Base-by-base conservation (phyloP, 2,329 filamentous ascomycete species). In the Verticillium nubilum region DNA sequence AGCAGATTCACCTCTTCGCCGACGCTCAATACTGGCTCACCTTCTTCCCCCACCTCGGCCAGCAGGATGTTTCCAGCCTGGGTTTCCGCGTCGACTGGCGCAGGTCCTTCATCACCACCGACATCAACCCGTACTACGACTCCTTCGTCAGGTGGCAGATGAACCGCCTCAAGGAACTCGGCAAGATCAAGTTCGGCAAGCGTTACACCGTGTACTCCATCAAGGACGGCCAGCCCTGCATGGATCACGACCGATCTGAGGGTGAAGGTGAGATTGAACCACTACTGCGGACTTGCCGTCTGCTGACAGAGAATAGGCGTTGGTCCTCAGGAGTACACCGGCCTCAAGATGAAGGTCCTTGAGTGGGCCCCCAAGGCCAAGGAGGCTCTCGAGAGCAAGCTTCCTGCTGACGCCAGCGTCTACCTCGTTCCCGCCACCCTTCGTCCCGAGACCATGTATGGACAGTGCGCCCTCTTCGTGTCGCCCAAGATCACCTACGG, bases 371-470 rank as follows among this genome's bases (percentile, higher is more conserved):
- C 89, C 29, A 83, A 87, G 63, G 90, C 92, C 26, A 85, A 86
- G 64, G 84, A 89, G 65, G 78, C 85, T 58, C 76, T 98, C 60
- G 83, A 88, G 72, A 88, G 85, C 64, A 95, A 94, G 78, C 78
- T 98, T 4, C 90, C 94, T 5, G 82, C 87, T 35, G 86, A 84
- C 64, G 88, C 91, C 53, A 89, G 89, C 62, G 88, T 97, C 59
- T 98, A 89, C 78, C 89, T 98, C 68, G 86, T 98, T 13, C 90
- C 95, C 13, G 95, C 95, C 17, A 98, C 95, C 59, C 83, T 99
- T 62, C 85, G 95, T 63, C 92, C 95, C 2, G 95, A 99, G 80
- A 99, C 95, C 35, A 98, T 99, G 94, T 99, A 98, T 72, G 96
- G 96, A 47, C 95, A 98, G 76, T 96, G 88, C 4, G 96, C 91